Conservation (phyloP, 176 grass and related monocot species). For the Guadua angustifolia region DNA sequence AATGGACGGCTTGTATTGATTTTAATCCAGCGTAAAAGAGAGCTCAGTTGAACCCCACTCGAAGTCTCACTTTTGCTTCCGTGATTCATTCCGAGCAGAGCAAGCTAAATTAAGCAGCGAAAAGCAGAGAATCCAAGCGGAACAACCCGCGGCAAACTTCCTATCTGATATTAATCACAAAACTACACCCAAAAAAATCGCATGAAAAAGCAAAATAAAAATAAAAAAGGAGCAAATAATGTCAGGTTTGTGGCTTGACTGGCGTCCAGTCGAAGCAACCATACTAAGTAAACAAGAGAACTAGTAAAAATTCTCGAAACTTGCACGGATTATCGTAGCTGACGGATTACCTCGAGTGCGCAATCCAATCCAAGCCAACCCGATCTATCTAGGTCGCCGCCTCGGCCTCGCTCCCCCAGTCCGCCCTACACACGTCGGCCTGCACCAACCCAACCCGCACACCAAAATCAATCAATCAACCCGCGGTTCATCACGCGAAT, state of each 20-base stretch:
- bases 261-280: not conserved
- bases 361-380: not conserved
- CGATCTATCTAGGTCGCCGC: not conserved
- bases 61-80: not conserved
- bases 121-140: not conserved
- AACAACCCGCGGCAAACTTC: not conserved
- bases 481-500: conserved; percentile 12
- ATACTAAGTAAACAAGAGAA: not conserved
- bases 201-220: not conserved
- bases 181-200: not conserved
- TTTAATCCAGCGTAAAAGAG: too few relatives aligned
- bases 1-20: too few relatives aligned
- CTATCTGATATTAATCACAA: not conserved
- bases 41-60: too few relatives aligned
- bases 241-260: too few relatives aligned
- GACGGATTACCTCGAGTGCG: conserved; percentile 32
- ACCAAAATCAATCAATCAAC: conserved; percentile 16
- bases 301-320: not conserved
- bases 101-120: conserved; percentile 16
- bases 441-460: conserved; percentile 20
- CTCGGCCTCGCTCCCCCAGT: conserved; percentile 30
- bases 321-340: not conserved
- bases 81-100: not conserved
- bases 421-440: conserved; percentile 40
- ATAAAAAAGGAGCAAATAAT: not conserved